Percentiles rank a stretch among this genome's conserved stretches.
Evolutionary conservation across 208 protist genomes (phyloP).

Genomic region (Crithidia acanthocephali): DNA sequence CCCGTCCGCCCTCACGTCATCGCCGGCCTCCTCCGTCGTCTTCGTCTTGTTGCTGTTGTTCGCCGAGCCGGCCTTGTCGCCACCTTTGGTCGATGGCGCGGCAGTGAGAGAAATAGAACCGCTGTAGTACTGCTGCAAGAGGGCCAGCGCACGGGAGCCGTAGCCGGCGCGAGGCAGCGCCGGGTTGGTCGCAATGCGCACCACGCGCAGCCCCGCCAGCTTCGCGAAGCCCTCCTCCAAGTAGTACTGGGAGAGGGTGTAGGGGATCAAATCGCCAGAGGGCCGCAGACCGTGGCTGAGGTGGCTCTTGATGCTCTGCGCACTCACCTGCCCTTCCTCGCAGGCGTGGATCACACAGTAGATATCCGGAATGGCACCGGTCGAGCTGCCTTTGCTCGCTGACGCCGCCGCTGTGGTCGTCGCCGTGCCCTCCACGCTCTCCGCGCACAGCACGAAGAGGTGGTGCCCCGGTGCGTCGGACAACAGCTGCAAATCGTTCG

Average conservation of each 20-base stretch:
- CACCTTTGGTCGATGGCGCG: constrained; percentile 2
- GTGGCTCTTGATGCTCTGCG: constrained; percentile 82
- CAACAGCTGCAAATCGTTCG: constrained; percentile 99
- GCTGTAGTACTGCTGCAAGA: constrained; percentile 96
- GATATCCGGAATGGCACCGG: constrained; percentile 93
- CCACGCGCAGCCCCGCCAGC: constrained; percentile 96
- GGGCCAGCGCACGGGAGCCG: constrained; percentile 93
- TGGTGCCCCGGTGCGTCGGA: constrained; percentile 99
- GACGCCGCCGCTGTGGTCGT: constrained; percentile 53
- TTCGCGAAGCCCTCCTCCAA: constrained; percentile 95
- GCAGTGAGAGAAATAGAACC: constrained; percentile 81
- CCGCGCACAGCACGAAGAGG: constrained; percentile 97
- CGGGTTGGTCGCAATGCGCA: constrained; percentile 99
- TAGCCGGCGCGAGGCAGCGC: constrained; percentile 97
- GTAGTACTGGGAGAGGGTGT: constrained; percentile 98
- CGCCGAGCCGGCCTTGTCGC: neutral
- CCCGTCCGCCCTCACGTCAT: constrained; percentile 8
- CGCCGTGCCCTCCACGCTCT: constrained; percentile 35
- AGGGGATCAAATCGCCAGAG: constrained; percentile 99
- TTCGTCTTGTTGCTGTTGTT: neutral
- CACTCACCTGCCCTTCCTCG: constrained; percentile 96
- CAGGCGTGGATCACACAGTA: constrained; percentile 98
- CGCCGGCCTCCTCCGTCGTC: neutral
- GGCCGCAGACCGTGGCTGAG: constrained; percentile 91
- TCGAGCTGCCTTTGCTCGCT: neutral